Evolutionary conservation across 1,284 basidiomycete genomes (phyloP), one percentile per base, ranked within the genome.

Genomic region (Phenoliferia sp.): DNA sequence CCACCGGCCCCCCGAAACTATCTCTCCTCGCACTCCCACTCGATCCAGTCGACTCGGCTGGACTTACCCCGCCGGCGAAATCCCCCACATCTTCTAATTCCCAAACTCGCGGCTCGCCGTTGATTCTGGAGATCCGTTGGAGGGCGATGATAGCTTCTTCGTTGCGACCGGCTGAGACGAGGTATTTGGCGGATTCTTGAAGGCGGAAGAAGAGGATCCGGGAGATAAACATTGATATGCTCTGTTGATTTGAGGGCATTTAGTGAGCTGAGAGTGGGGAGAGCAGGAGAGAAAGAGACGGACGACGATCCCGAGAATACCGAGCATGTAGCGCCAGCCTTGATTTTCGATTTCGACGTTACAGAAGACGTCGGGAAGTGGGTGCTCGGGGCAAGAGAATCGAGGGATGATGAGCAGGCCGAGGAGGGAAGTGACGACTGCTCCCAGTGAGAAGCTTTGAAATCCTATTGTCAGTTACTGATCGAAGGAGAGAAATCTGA

Each of bases 181-280:
- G 87, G 86, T 12, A 76, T 62, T 77, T 77, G 7, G 95, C 94
- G 0, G 92, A 95, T 80, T 99, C 95, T 77, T 95, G 88, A 22
- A 99, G 81, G 12, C 87, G 86, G 83, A 98, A 96, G 78, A 97
- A 88, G 12, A 90, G 81, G 70, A 95, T 90, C 22, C 94, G 89
- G 26, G 54, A 55, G 29, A 90, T 77, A 76, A 94, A 93, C 87
- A 97, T 95, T 2, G 83, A 78, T 19, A 94, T 81, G 19, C 94
- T 97, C 90, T 95, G 76, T 10, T 10, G 35, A 7, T 62, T 15
- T 3, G 10, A 2, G 39, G 22, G 39, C 12, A n/a, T 12, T 44
- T 44, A 19, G 44, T 32, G 22, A 52, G 36, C 17, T 19, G 32
- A 19, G 2, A 6, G 31, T 16, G 55, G 26, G 39, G 2, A 1